Base-by-base conservation (phyloP, 176 grass and related monocot species). In the Pharus latifolius region DNA sequence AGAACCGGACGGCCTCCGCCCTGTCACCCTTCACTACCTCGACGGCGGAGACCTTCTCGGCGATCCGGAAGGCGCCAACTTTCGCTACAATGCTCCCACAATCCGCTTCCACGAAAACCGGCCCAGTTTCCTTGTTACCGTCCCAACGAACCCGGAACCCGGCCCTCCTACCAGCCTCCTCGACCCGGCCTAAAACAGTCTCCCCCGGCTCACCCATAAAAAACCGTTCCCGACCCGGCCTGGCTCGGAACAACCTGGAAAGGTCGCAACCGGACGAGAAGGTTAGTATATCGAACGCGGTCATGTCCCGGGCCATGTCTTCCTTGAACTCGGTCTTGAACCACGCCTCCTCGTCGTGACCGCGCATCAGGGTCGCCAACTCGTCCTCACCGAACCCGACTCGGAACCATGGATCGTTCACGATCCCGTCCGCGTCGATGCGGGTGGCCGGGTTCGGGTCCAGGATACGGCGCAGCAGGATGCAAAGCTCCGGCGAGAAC, bases 221-320 rank as follows among this genome's bases (percentile, higher is more conserved):
- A 67, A 96, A 79, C 5, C 88, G 58, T 6, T 96, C 88, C 49
- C 55, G 82, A 24, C 79, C 76, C 3, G 58, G 33, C 1, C 46
- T 68, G 5, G 63, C 53, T 1, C 60, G 82, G 45, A 96, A 81
- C 3, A 96, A 47, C 4, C 70, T 70, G 5, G 93, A 92, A 4
- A 97, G 70, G 53, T 97, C 93, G 14, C 83, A 87, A 1, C 89
- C 93, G 0, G 80, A 16, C 0, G 93, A 89, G 77, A 90, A 90
- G 29, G 83, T 69, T 0, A 97, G 85, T 27, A 97, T 87, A 67
- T 92, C 93, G 69, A 97, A 97, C 27, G 93, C 93, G 1, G 88
- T 92, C 73, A 90, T 78, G 15, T 65, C 83, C 5, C 81, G 50
- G 1, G 58, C 65, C 24, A 64, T 62, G 6, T 56, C 72, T 1